A percentile compares a stretch with the other conserved stretches of the same genome.
Evolutionary conservation across 202 grass and related monocot species (phyloP).

Genomic region (Carex arenaria): DNA sequence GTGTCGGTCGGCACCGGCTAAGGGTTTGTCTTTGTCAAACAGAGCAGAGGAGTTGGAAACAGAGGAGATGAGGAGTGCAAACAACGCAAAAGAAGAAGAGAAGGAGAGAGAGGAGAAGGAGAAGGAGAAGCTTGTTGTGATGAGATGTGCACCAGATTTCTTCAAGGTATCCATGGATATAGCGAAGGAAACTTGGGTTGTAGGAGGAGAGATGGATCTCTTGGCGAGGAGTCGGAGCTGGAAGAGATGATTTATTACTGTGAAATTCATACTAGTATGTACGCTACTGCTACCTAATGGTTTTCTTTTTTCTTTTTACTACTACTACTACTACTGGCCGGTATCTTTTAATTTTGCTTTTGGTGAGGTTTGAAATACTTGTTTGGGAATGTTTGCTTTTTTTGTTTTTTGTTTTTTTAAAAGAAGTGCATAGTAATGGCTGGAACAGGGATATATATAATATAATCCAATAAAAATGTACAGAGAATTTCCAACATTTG

Average conservation of each 20-base stretch:
- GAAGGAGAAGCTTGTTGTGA: constrained; percentile 53
- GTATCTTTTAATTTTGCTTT: neutral
- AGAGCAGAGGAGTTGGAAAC: constrained; percentile 35
- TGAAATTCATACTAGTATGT: neutral
- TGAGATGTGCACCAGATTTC: constrained; percentile 80
- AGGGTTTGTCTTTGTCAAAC: constrained; percentile 34
- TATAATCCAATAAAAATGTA: constrained; percentile 18
- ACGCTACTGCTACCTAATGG: neutral
- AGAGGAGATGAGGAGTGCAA: constrained; percentile 5
- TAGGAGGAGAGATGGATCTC: constrained; percentile 46
- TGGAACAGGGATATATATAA: neutral
- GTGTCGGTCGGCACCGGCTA: constrained; percentile 60
- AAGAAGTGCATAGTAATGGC: neutral
- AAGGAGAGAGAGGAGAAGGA: constrained; percentile 23
- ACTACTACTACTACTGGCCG: neutral
- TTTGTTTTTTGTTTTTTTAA: neutral
- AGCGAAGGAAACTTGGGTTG: constrained; percentile 88
- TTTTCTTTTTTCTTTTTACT: neutral
- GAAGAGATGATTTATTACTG: constrained; percentile 43
- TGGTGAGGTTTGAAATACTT: constrained; percentile 17
- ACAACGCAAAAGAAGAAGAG: constrained; percentile 21
- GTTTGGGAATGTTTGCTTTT: neutral
- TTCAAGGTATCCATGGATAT: constrained; percentile 86
- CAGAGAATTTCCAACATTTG: neutral
- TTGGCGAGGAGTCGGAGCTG: constrained; percentile 68